Percentiles rank a stretch among this genome's conserved stretches.
Conservation (phyloP, 495 filamentous ascomycete genomes). For the Penicillium antarcticum region DNA sequence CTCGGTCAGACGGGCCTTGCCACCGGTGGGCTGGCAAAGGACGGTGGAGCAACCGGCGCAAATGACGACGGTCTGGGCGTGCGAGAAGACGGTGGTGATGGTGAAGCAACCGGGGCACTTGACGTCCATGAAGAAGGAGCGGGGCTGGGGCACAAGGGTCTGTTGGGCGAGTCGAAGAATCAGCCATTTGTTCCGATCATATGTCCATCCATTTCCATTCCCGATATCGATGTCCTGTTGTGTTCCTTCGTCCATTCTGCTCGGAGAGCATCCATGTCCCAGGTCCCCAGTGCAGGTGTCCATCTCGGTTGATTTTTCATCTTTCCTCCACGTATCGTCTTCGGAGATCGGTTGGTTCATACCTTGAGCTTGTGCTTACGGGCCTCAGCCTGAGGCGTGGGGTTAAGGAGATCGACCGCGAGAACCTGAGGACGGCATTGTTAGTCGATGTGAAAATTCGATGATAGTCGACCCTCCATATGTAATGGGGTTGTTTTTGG, state of each 20-base stretch:
- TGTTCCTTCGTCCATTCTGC: not conserved
- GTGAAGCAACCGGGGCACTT: slow-evolving; percentile 99
- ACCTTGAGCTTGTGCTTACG: slow-evolving; percentile 99
- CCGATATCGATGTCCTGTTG: slow-evolving; percentile 1
- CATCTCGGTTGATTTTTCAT: not conserved
- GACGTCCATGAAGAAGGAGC: slow-evolving; percentile 99
- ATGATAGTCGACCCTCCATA: not conserved
- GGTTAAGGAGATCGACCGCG: slow-evolving; percentile 99
- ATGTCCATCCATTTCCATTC: not conserved
- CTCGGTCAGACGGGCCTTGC: slow-evolving; percentile 95
- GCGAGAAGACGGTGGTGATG: slow-evolving; percentile 99
- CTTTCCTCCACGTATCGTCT: not conserved
- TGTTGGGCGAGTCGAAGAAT: slow-evolving; percentile 30
- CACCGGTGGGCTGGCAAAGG: slow-evolving; percentile 97
- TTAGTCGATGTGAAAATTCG: slow-evolving; percentile 18
- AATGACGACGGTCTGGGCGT: slow-evolving; percentile 99
- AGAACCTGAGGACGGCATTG: slow-evolving; percentile 70
- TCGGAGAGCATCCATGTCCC: slow-evolving; percentile 1
- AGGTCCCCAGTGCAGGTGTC: not conserved
- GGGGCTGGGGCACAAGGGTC: slow-evolving; percentile 90
- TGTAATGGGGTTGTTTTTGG: not conserved
- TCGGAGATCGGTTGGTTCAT: slow-evolving; percentile 31
- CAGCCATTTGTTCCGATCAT: slow-evolving; percentile 13
- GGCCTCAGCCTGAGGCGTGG: slow-evolving; percentile 88
- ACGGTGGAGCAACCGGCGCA: slow-evolving; percentile 97